Conservation (phyloP, 139 green algal species). For the Pseudopediastrum boryanum region DNA sequence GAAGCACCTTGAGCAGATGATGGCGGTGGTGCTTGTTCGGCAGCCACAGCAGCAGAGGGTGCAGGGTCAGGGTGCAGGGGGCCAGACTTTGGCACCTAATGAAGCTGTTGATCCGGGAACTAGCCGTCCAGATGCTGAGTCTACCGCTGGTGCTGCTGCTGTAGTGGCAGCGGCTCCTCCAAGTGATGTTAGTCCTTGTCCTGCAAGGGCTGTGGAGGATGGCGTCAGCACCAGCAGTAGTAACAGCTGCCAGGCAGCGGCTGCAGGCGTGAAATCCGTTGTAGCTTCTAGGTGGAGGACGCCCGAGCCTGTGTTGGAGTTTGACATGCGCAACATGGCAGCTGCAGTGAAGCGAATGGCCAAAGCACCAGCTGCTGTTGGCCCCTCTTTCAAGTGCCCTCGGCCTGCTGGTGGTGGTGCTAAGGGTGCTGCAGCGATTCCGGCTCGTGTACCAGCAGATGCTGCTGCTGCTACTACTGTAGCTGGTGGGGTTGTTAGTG, state of each 20-base stretch:
- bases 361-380: too few relatives aligned
- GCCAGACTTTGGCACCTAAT: background rate
- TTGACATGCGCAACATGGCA: conserved; percentile 15
- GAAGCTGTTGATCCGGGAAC: background rate
- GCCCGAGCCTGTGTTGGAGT: too few relatives aligned
- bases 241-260: too few relatives aligned
- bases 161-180: too few relatives aligned
- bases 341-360: conserved; percentile 17
- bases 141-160: too few relatives aligned
- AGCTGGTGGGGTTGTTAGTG: background rate
- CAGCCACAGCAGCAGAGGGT: conserved; percentile 10
- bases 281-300: too few relatives aligned
- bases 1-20: conserved; percentile 43
- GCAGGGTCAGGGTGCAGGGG: background rate
- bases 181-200: too few relatives aligned
- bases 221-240: too few relatives aligned
- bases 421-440: background rate
- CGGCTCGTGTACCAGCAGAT: background rate
- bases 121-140: too few relatives aligned
- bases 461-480: background rate
- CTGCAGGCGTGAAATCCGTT: too few relatives aligned
- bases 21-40: conserved; percentile 13
- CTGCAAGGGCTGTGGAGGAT: too few relatives aligned
- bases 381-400: too few relatives aligned
- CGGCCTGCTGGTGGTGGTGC: background rate